Evolutionary conservation across 2,329 filamentous ascomycete genomes (phyloP).

Genomic region (Fusarium sp.): DNA sequence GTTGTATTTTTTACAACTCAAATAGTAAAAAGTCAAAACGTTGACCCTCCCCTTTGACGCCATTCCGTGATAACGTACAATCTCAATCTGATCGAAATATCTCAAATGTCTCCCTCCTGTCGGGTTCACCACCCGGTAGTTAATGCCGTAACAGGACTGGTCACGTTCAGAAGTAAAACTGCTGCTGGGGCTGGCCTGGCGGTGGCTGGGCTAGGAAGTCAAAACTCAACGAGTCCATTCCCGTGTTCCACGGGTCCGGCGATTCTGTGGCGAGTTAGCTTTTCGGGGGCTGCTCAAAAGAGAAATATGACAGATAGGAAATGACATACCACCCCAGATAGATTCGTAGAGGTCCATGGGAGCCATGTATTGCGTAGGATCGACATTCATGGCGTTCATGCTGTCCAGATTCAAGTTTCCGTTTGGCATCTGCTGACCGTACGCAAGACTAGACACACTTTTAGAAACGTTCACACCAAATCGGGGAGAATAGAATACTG

Average conservation of each 20-base stretch:
- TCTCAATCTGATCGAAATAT: neutral
- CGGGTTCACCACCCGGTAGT: neutral
- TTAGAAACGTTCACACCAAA: slow-evolving; percentile 23
- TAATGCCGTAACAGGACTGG: neutral
- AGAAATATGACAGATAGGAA: neutral
- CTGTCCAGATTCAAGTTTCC: slow-evolving; percentile 52
- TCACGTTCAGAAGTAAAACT: slow-evolving; percentile 63
- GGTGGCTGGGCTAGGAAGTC: slow-evolving; percentile 68
- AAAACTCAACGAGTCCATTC: slow-evolving; percentile 66
- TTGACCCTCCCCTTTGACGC: neutral
- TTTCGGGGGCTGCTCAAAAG: neutral
- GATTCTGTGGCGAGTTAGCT: slow-evolving; percentile 56
- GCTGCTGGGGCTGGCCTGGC: slow-evolving; percentile 65
- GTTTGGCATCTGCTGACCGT: slow-evolving; percentile 50
- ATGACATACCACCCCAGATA: slow-evolving; percentile 70
- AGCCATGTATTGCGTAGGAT: slow-evolving; percentile 68
- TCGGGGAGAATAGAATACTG: slow-evolving; percentile 12
- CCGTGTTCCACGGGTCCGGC: slow-evolving; percentile 66
- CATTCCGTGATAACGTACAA: slow-evolving; percentile 14
- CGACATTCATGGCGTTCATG: slow-evolving; percentile 60
- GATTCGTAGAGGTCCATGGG: slow-evolving; percentile 75
- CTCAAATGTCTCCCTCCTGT: neutral
- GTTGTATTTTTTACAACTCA: slow-evolving; percentile 6
- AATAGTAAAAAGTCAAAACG: slow-evolving; percentile 11
- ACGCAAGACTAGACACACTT: slow-evolving; percentile 46